Evolutionary conservation across 352 stramenopile species (phyloP).

Genomic region (Pythium plurisporium): DNA sequence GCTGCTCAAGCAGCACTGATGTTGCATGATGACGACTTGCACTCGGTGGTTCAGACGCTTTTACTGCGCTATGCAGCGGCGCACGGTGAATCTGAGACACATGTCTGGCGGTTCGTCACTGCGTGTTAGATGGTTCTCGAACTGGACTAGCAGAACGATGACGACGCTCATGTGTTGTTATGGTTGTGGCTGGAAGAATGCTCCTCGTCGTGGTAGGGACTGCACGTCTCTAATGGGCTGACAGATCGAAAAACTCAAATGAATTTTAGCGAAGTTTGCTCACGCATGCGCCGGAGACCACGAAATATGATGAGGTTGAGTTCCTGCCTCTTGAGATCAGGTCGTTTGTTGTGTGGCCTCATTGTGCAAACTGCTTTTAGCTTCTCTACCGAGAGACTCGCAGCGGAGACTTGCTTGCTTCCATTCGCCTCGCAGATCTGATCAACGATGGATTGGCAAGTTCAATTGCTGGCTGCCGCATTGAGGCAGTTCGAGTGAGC

Average conservation of each 20-base stretch:
- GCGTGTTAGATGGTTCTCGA: background rate
- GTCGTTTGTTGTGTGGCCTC: background rate
- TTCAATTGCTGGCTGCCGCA: slow-evolving; percentile 1
- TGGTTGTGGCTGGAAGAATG: background rate
- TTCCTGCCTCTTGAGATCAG: background rate
- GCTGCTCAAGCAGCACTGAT: slow-evolving; percentile 4
- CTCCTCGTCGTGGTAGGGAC: background rate
- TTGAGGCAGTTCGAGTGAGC: slow-evolving; percentile 17
- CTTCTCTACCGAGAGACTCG: slow-evolving; percentile 3
- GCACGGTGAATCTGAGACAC: background rate
- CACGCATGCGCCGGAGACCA: background rate
- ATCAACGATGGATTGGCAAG: slow-evolving; percentile 10
- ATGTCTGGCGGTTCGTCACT: slow-evolving; percentile 9
- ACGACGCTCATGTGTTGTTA: background rate
- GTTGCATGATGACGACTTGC: slow-evolving; percentile 6
- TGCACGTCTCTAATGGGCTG: no score
- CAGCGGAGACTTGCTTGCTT: background rate
- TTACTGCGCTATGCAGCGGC: background rate
- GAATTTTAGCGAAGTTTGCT: slow-evolving; percentile 15
- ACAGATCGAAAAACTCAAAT: no score
- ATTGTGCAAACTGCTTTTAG: background rate
- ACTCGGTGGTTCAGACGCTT: background rate
- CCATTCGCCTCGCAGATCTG: slow-evolving; percentile 14
- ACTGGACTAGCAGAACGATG: background rate
- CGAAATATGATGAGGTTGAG: slow-evolving; percentile 7